These are phyloP conservation scores for Clavaria fumosa DNA, from an alignment of 768 basidiomycete genomes.

Conservation along the genomic window DNA sequence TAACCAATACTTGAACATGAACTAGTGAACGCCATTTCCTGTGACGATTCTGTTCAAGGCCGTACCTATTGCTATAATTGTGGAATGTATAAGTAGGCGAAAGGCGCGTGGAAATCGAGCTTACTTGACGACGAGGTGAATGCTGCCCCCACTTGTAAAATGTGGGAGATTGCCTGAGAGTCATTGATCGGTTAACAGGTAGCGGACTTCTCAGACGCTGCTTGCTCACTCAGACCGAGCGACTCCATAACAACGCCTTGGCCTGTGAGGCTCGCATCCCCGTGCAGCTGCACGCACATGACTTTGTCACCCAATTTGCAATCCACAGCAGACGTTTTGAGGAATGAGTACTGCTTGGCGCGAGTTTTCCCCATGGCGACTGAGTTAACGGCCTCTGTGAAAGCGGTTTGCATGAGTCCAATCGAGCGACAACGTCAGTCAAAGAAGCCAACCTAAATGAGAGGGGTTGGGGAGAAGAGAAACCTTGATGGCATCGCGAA, in stretches of 20 bases:
- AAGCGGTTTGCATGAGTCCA: background rate
- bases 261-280: conserved; percentile 83
- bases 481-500: conserved; percentile 40
- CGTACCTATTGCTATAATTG: too few relatives aligned
- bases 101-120: conserved; percentile 14
- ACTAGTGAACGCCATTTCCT: too few relatives aligned
- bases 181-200: conserved; percentile 1
- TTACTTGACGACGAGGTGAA: conserved; percentile 85
- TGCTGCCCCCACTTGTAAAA: conserved; percentile 79
- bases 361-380: conserved; percentile 83
- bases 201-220: background rate
- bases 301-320: conserved; percentile 52
- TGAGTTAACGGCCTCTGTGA: conserved; percentile 76
- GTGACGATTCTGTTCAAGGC: too few relatives aligned
- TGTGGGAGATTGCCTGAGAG: conserved; percentile 68
- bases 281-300: conserved; percentile 83
- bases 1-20: conserved; percentile 90
- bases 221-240: conserved; percentile 56
- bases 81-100: background rate
- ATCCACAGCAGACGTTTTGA: conserved; percentile 44
- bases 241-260: conserved; percentile 87
- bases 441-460: conserved; percentile 38
- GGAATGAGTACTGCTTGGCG: conserved; percentile 74
- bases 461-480: conserved; percentile 73
- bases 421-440: background rate